Evolutionary conservation across 148 eudicot species (phyloP).

Genomic region (Polygonum aviculare): DNA sequence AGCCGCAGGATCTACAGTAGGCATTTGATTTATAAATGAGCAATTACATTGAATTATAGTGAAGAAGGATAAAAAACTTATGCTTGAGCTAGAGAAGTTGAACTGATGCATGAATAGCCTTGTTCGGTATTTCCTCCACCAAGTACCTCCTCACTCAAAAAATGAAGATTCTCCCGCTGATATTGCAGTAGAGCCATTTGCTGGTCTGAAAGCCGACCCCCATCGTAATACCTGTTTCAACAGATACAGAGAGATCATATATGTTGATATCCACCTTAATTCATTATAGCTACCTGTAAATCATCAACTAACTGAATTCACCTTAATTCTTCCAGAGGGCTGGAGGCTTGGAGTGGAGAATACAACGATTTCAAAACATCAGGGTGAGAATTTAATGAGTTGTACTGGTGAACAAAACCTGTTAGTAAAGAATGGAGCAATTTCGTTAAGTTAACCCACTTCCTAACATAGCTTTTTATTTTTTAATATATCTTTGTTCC

Average conservation of each 20-base stretch:
- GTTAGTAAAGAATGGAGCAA: conserved; percentile 13
- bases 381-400: conserved; percentile 85
- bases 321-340: conserved; percentile 91
- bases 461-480: background rate
- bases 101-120: background rate
- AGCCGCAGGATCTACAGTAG: conserved; percentile 66
- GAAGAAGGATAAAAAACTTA: background rate
- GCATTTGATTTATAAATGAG: background rate
- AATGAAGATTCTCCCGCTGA: conserved; percentile 94
- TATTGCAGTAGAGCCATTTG: conserved; percentile 98
- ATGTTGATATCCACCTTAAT: background rate
- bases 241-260: background rate
- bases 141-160: conserved; percentile 91
- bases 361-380: conserved; percentile 92
- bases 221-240: conserved; percentile 73
- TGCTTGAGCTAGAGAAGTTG: background rate
- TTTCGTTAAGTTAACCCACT: background rate
- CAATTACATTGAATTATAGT: background rate
- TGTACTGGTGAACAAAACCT: conserved; percentile 95
- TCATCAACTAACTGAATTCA: conserved; percentile 15
- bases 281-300: background rate
- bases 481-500: background rate
- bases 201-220: conserved; percentile 94
- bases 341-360: conserved; percentile 93
- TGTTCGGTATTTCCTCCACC: background rate